Evolutionary conservation across 1,284 basidiomycete genomes (phyloP), one percentile per base, ranked within the genome.

Genomic region (Ustilago hordei): DNA sequence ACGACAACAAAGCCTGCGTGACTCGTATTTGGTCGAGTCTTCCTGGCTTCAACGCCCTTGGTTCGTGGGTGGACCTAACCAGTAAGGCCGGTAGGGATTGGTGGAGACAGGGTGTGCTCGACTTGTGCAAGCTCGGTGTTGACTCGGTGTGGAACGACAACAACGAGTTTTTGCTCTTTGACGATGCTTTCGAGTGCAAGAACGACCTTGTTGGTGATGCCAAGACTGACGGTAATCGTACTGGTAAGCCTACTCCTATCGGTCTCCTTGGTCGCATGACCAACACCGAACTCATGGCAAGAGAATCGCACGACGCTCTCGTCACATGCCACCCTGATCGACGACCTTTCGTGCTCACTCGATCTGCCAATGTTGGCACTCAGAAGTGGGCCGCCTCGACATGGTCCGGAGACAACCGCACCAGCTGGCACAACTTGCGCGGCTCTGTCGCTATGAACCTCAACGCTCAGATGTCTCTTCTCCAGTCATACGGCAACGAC

Each of bases 121-220:
- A 74, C 12, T 74, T 88, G 11, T 85, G 87, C 47, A 84, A 85
- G 45, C 72, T 85, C 8, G 88, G 88, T 8, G 82, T 86, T 15
- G 87, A 88, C 67, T 85, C 85, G 39, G 86, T 87, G 78, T 88
- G 87, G 87, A 87, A 88, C 75, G 87, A 88, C 75, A 88, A 88
- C 84, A 87, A 87, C 84, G 87, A 88, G 72, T 88, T 83, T 64
- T 84, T 84, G 39, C 82, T 87, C 8, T 87, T 87, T 56, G 86
- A 87, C 55, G 87, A 87, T 69, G 81, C 74, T 13, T 87, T 85
- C 70, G 60, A 84, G 38, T 79, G 74, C 60, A 75, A 73, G 45
- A 81, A 81, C 75, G 73, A 81, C 58, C 69, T 79, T 2, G 47
- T 45, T 4, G 73, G 64, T 45, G 61, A 75, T 54, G 56, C 64